Conservation (phyloP, 192 early-diverging fungal genomes). For the Coemansia sp. region DNA sequence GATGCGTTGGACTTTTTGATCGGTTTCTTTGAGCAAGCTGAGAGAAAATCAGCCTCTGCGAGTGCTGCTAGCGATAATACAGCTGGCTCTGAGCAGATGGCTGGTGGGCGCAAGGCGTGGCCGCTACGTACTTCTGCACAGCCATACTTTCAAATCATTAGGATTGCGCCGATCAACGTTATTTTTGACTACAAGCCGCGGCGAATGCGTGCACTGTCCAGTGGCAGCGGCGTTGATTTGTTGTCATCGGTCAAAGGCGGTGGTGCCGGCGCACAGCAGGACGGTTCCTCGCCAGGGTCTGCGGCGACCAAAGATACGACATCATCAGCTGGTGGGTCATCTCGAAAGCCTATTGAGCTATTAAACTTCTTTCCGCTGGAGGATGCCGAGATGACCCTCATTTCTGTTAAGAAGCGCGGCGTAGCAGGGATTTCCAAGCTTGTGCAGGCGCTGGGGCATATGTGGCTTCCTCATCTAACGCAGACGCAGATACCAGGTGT, state of each 20-base stretch:
- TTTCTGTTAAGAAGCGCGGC: slow-evolving; percentile 72
- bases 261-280: neutral
- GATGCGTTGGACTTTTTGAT: slow-evolving; percentile 85
- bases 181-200: slow-evolving; percentile 99
- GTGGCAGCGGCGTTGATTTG: slow-evolving; percentile 3
- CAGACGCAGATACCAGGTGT: slow-evolving; percentile 87
- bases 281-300: neutral
- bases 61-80: neutral
- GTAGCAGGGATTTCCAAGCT: slow-evolving; percentile 70
- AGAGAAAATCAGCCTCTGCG: slow-evolving; percentile 7
- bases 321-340: neutral
- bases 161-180: slow-evolving; percentile 72
- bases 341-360: slow-evolving; percentile 53
- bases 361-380: slow-evolving; percentile 93
- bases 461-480: slow-evolving; percentile 93
- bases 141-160: slow-evolving; percentile 60
- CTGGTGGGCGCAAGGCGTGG: slow-evolving; percentile 9
- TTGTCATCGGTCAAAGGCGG: neutral
- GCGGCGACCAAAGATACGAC: neutral
- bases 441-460: slow-evolving; percentile 61
- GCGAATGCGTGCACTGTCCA: slow-evolving; percentile 66
- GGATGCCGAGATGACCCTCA: slow-evolving; percentile 85
- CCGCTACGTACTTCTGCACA: slow-evolving; percentile 11
- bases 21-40: slow-evolving; percentile 64
- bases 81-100: neutral